Evolutionary conservation across 768 basidiomycete genomes (phyloP).

Genomic region (Ramaria sp.): DNA sequence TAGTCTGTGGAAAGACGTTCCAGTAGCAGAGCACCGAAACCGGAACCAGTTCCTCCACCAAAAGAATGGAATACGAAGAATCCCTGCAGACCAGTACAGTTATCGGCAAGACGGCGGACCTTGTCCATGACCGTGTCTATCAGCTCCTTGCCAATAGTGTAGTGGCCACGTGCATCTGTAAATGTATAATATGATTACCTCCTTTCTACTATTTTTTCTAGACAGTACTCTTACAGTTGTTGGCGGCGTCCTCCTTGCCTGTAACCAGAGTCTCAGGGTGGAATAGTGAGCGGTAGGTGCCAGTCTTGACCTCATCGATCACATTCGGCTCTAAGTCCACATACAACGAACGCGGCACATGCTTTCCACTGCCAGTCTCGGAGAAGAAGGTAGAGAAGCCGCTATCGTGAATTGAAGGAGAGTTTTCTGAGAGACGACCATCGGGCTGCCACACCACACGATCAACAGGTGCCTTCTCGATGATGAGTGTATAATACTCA

Average conservation of each 20-base stretch:
- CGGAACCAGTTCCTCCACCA: conserved; percentile 97
- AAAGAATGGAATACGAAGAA: conserved; percentile 99
- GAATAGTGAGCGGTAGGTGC: conserved; percentile 87
- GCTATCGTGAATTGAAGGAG: conserved; percentile 59
- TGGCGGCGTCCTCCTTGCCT: conserved; percentile 98
- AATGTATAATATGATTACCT: conserved; percentile 2
- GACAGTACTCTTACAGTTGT: conserved; percentile 76
- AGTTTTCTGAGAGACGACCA: conserved; percentile 70
- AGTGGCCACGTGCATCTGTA: conserved; percentile 92
- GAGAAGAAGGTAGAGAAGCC: conserved; percentile 99
- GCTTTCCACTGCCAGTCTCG: conserved; percentile 86
- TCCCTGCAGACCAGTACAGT: conserved; percentile 93
- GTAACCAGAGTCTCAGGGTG: conserved; percentile 96
- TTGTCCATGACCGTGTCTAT: conserved; percentile 96
- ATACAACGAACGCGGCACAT: conserved; percentile 94
- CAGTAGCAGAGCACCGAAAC: conserved; percentile 92
- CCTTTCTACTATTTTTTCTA: neutral
- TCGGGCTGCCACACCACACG: conserved; percentile 53
- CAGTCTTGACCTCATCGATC: conserved; percentile 90
- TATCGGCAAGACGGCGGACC: conserved; percentile 88
- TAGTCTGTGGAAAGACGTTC: conserved; percentile 95
- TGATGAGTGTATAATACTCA: conserved; percentile 29
- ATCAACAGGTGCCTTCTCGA: conserved; percentile 12
- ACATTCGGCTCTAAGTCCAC: conserved; percentile 92
- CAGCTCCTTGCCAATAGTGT: conserved; percentile 96